These are phyloP conservation scores for Fagus sylvatica DNA, from an alignment of 306 rosid genomes.

Conservation along the genomic window DNA sequence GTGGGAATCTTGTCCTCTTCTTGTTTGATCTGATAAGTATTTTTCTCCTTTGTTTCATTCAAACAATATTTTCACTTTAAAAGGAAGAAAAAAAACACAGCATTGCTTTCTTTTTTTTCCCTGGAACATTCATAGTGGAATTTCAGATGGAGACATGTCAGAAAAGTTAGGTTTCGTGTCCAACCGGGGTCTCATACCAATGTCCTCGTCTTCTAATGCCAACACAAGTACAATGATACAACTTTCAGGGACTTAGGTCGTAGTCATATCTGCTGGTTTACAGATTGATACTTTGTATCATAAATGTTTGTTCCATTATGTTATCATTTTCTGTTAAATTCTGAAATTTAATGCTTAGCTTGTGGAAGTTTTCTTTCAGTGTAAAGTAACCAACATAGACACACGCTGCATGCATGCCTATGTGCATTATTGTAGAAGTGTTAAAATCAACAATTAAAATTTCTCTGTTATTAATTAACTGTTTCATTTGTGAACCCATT, in stretches of 20 bases:
- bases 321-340: neutral
- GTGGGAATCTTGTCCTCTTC: no score
- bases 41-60: no score
- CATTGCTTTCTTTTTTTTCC: no score
- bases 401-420: neutral
- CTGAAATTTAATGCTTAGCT: neutral
- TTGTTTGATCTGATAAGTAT: no score
- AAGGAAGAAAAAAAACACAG: no score
- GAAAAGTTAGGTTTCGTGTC: neutral
- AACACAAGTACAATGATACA: neutral
- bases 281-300: neutral
- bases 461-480: neutral
- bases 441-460: no score
- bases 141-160: neutral
- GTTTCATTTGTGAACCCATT: neutral
- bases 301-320: neutral
- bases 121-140: neutral
- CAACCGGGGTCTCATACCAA: neutral
- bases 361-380: neutral
- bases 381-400: neutral
- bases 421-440: neutral
- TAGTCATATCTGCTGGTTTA: neutral
- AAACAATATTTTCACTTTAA: no score
- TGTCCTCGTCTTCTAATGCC: neutral
- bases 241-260: neutral